A percentile compares a stretch with the other conserved stretches of the same genome.
phyloP scores from a whole-genome alignment of 1,284 basidiomycete species.

The Leccinum pachyderme region DNA sequence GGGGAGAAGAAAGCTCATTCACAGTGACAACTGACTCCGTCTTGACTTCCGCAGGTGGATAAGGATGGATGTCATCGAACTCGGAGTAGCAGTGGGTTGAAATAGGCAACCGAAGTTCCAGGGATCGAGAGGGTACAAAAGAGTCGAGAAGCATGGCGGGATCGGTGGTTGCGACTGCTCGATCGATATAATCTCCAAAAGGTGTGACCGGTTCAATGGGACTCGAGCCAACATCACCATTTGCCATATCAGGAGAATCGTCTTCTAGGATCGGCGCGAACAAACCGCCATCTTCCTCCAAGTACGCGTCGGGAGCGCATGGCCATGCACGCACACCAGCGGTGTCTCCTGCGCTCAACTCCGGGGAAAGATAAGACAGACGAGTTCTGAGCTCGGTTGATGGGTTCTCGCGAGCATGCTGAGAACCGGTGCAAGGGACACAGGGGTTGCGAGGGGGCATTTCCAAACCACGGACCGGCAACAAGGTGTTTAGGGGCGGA shows the following conservation, averaged over 20 bases:
- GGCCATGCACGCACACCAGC: slow-evolving; percentile 18
- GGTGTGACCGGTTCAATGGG: slow-evolving; percentile 71
- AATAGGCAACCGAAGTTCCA: slow-evolving; percentile 22
- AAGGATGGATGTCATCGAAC: slow-evolving; percentile 18
- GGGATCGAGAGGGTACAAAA: slow-evolving; percentile 18
- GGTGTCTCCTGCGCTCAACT: slow-evolving; percentile 14
- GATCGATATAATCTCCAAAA: slow-evolving; percentile 72
- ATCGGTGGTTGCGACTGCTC: slow-evolving; percentile 52
- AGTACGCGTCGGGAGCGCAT: slow-evolving; percentile 17
- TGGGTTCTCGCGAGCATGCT: slow-evolving; percentile 9
- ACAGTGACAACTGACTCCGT: slow-evolving; percentile 8
- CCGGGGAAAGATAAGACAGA: slow-evolving; percentile 9
- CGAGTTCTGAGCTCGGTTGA: slow-evolving; percentile 26
- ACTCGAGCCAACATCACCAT: slow-evolving; percentile 57
- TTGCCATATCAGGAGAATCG: slow-evolving; percentile 54
- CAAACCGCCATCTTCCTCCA: slow-evolving; percentile 43
- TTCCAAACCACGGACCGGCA: slow-evolving; percentile 20
- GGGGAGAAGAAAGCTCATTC: slow-evolving; percentile 41
- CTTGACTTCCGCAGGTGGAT: slow-evolving; percentile 14
- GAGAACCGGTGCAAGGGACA: slow-evolving; percentile 36
- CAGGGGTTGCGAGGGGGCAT: slow-evolving; percentile 13
- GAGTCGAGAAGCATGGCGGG: slow-evolving; percentile 21
- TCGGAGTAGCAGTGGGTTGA: slow-evolving; percentile 20
- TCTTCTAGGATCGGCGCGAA: slow-evolving; percentile 68
- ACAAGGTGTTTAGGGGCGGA: slow-evolving; percentile 61